Evolutionary conservation across 202 grass and related monocot genomes (phyloP), one percentile per base, ranked within the genome.

Genomic region (Hordeum pubiflorum): DNA sequence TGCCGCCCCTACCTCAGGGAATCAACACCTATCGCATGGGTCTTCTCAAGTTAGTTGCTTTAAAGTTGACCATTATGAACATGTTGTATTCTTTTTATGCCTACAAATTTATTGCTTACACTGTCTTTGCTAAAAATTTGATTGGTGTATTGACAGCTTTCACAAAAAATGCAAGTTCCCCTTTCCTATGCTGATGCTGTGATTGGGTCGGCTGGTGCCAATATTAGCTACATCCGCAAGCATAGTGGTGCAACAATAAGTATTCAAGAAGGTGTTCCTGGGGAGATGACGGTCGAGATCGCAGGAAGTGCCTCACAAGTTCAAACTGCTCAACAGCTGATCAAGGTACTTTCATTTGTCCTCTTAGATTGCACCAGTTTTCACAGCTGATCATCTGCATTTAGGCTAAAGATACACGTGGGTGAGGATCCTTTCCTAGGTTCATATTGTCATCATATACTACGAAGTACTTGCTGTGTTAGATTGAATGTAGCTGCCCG

Each of bases 221-320:
- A 63, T 91, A 96, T 99, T 71, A 93, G 90, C 89, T 99, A 99
- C 52, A 95, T 93, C 58, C 92, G 96, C 72, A 92, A 89, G 82
- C 88, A 94, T 38, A 99, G 96, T 88, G 96, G 96, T 61, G 96
- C 96, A 68, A 99, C 90, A 10, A 87, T 99, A 77, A 99, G 92
- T 72, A 94, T 99, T 88, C 90, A 95, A 78, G 96, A 96, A 89
- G 96, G 92, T 50, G 89, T 60, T 72, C 96, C 92, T 77, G 96
- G 96, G 61, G 92, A 99, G 85, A 99, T 99, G 96, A 90, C 90
- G 37, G 92, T 96, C 34, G 96, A 99, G 85, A 99, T 99, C 46
- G 79, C 74, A 59, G 96, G 96, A 33, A 99, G 75, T 58, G 86
- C 76, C 56, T 79, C 96, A 36, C 96, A 99, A 88, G 87, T 99